Conservation (phyloP, 2,329 filamentous ascomycete genomes). For the Pyricularia grisea region DNA sequence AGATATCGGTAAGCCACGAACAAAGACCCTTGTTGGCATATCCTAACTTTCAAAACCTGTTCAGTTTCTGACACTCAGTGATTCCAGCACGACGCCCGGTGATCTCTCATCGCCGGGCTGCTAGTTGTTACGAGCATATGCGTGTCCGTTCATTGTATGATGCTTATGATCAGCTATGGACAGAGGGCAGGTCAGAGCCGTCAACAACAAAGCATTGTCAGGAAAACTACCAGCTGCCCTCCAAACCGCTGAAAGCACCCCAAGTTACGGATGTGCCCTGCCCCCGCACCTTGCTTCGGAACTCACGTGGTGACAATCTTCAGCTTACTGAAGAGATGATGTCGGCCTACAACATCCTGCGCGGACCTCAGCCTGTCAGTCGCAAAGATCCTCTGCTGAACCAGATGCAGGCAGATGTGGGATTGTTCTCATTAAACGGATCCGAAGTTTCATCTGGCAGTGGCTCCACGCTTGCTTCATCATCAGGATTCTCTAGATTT, state of each 20-base stretch:
- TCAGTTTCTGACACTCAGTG: background rate
- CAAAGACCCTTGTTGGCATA: background rate
- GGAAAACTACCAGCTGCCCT: background rate
- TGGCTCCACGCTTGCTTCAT: background rate
- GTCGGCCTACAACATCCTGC: constrained; percentile 23
- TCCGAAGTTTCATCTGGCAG: background rate
- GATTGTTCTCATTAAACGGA: constrained; percentile 4
- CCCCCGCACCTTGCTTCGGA: background rate
- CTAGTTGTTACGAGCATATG: background rate
- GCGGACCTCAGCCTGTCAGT: constrained; percentile 15
- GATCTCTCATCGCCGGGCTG: background rate
- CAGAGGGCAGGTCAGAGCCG: background rate
- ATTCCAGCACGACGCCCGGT: background rate
- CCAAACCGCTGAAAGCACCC: background rate
- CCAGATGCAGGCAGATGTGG: constrained; percentile 12
- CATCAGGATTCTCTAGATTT: background rate
- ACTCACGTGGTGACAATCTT: background rate
- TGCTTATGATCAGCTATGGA: background rate
- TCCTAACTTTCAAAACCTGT: background rate
- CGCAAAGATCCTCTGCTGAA: constrained; percentile 17
- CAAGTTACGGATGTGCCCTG: background rate
- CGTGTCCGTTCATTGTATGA: background rate
- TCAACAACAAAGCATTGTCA: background rate
- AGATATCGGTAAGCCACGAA: background rate
- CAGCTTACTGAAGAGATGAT: constrained; percentile 13